Evolutionary conservation across 2,329 filamentous ascomycete genomes (phyloP).

Genomic region (Neophaeococcomyces mojaviensis): DNA sequence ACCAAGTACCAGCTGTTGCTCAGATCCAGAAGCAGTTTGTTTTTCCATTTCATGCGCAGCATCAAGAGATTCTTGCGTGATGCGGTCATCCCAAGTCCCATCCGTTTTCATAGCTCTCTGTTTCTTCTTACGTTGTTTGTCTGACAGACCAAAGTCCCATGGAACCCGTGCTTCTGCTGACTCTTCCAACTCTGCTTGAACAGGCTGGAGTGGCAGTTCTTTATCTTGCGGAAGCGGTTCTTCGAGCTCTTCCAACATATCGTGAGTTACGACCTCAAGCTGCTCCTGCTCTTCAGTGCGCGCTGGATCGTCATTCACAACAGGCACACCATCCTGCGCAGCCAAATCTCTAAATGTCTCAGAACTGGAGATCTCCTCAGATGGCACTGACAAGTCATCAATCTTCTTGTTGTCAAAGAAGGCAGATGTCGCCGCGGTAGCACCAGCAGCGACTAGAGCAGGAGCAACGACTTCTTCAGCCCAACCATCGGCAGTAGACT

Average conservation of each 20-base stretch:
- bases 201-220: too few relatives aligned
- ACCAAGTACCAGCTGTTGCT: too few relatives aligned
- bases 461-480: conserved; percentile 4
- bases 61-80: conserved; percentile 4
- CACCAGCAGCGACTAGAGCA: conserved; percentile 1
- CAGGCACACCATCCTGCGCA: too few relatives aligned
- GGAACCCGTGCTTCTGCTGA: neutral
- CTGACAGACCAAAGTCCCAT: conserved; percentile 8
- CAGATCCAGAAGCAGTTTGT: neutral
- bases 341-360: too few relatives aligned
- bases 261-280: too few relatives aligned
- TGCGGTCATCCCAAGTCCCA: conserved; percentile 8
- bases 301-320: too few relatives aligned
- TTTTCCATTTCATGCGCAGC: neutral
- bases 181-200: conserved; percentile 24
- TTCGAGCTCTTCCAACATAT: too few relatives aligned
- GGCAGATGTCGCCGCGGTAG: too few relatives aligned
- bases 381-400: too few relatives aligned
- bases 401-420: neutral
- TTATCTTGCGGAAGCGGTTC: too few relatives aligned
- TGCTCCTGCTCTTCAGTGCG: too few relatives aligned
- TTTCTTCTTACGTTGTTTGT: conserved; percentile 10
- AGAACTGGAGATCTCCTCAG: too few relatives aligned
- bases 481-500: neutral
- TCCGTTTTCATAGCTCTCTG: conserved; percentile 10